Base-by-base conservation (phyloP, 2,329 filamentous ascomycete genomes). In the Madurella fahalii region DNA sequence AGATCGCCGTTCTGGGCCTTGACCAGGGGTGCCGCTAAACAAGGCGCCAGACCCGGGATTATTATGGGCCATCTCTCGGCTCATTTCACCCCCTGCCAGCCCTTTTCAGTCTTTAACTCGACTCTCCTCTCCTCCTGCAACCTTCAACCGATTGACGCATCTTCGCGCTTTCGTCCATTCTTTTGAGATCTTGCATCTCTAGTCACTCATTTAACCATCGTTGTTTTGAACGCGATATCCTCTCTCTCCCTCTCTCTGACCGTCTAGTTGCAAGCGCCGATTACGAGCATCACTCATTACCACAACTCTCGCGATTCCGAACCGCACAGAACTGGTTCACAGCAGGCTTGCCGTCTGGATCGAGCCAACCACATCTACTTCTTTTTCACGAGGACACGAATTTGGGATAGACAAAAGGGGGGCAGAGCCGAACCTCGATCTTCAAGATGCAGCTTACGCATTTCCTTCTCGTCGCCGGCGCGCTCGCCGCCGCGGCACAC, bases 401-500 rank as follows among this genome's bases (percentile, higher is more conserved):
- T 5, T 40, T 32, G 9, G 41, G 37, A 56, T 48, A 56, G 46
- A 40, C n/a, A 53, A 51, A 45, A 53, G 2, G 11, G 5, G 4
- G 2, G 12, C 15, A 40, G 45, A 41, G 39, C 17, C 47, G 17
- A n/a, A 50, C 39, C 18, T 34, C 45, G 18, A 31, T n/a, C 7
- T 32, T 47, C 53, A 63, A 49, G 7, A 66, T 66, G 64, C 64
- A 64, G 40, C 53, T 66, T 43, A 57, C 62, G 5, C 47, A 51
- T 47, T 20, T 64, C 20, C 51, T 70, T 40, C 54, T 71, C 42
- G 60, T 71, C 34, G 60, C 68, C 43, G 66, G 67, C 63, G 67
- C 64, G 54, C 53, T 68, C 50, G 65, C 65, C 52, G 69, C 58
- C 20, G 61, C 65, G 9, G 70, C 69, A 15, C 67, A 68, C 60